Evolutionary conservation across 108 stramenopile genomes (phyloP), one percentile per base, ranked within the genome.

Genomic region (Nitzschia sp.): DNA sequence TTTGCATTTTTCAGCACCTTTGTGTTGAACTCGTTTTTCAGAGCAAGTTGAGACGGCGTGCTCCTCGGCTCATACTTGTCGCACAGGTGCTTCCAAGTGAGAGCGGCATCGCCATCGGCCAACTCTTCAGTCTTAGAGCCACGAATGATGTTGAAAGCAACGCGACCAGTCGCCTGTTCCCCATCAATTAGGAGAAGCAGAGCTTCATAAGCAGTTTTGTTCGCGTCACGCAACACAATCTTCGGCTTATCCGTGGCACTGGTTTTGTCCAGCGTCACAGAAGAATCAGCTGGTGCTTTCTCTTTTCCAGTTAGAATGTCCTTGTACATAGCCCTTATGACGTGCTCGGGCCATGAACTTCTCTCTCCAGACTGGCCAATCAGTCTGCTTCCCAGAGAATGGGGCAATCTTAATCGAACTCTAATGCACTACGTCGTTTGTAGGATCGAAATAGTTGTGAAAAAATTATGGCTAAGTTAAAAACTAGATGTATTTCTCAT

Each of bases 291-390:
- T 6, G 53, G 53, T 54, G 53, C 15, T 54, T 11, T 54, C 18
- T 54, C n/a, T 6, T 54, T 24, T 17, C 23, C 23, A 18, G 53
- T 54, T 19, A 54, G 18, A 19, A 54, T 54, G 53, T 54, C 53
- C 23, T 54, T 54, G 23, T 54, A 54, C 23, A n/a, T n/a, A n/a
- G n/a, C 53, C 53, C 23, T 54, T 54, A 6, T 6, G 19, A 5
- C 53, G 11, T 19, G 53, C 53, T 54, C 53, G 18, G 18, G 53
- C 53, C 53, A 54, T 23, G 53, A 54, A 54, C 53, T 54, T 54
- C 23, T 54, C 53, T 6, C 53, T 54, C 53, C 53, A 54, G 5
- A 23, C 23, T 24, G 18, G 6, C 53, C 53, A 54, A 17, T 24
- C 23, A 24, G 53, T 24, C n/a, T 54, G 18, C 53, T 54, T 54